Conservation (phyloP, 305 asterid genomes). For the Fraxinus ornus region DNA sequence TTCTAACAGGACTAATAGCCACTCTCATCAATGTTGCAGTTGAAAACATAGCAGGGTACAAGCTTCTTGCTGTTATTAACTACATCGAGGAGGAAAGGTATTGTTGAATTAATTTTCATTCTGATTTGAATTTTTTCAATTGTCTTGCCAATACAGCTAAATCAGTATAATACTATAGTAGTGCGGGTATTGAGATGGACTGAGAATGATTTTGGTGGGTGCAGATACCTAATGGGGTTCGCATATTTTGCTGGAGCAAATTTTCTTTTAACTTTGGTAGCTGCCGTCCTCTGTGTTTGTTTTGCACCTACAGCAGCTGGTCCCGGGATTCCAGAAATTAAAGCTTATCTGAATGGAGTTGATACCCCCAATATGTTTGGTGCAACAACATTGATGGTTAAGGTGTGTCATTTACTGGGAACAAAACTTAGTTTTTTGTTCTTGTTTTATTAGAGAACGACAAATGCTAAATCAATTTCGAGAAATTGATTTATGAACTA, state of each 20-base stretch:
- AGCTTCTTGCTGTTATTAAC: constrained; percentile 53
- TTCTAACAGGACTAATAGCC: constrained; percentile 71
- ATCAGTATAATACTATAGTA: not conserved
- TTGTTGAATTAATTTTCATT: not conserved
- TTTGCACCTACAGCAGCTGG: constrained; percentile 99
- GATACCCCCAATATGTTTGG: constrained; percentile 90
- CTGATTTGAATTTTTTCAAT: not conserved
- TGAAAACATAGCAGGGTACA: constrained; percentile 86
- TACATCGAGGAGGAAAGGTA: constrained; percentile 74
- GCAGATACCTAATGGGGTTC: constrained; percentile 76
- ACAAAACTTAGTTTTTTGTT: not conserved
- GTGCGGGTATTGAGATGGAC: not conserved
- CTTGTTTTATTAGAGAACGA: not conserved
- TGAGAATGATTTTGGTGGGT: constrained; percentile 22
- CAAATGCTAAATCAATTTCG: not conserved
- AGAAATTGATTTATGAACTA: not conserved
- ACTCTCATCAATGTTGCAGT: constrained; percentile 76
- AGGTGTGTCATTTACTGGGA: constrained; percentile 42
- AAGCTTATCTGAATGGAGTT: constrained; percentile 88
- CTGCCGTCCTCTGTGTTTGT: constrained; percentile 67
- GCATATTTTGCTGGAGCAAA: constrained; percentile 60
- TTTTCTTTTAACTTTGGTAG: constrained; percentile 57
- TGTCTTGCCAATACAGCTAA: not conserved
- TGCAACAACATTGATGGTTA: constrained; percentile 68
- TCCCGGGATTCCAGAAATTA: constrained; percentile 89